Percentiles rank a stretch among this genome's conserved stretches.
Conservation (phyloP, 139 green algal genomes). For the Parachlorella kessleri region DNA sequence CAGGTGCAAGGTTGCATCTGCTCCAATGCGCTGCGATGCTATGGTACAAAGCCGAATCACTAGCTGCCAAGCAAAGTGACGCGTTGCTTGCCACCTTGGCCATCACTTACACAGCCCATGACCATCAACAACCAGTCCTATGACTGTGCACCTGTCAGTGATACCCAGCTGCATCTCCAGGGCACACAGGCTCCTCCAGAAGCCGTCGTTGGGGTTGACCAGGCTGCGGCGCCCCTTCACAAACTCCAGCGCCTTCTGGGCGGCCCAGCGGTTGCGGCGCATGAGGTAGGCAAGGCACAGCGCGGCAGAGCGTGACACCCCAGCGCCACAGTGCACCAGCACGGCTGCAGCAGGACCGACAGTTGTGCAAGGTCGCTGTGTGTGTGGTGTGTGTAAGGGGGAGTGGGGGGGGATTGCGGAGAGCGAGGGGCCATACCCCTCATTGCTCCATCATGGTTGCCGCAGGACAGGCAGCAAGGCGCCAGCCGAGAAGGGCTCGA, state of each 20-base stretch:
- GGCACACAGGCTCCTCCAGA: slow-evolving; percentile 74
- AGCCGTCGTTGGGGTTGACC: slow-evolving; percentile 79
- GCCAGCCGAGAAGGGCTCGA: no score
- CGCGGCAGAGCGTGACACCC: slow-evolving; percentile 72
- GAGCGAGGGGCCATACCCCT: no score
- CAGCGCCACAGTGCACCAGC: slow-evolving; percentile 86
- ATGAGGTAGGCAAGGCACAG: slow-evolving; percentile 85
- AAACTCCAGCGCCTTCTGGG: slow-evolving; percentile 38
- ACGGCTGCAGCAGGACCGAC: slow-evolving; percentile 65
- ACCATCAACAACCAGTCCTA: background rate
- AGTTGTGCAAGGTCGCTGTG: no score
- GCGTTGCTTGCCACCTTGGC: no score
- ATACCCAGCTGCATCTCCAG: slow-evolving; percentile 78
- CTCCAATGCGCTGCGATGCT: no score
- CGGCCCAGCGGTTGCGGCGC: slow-evolving; percentile 56
- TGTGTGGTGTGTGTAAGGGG: background rate
- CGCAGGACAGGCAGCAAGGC: no score
- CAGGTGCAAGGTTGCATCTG: no score
- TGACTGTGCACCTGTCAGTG: slow-evolving; percentile 52
- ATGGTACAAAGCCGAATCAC: no score
- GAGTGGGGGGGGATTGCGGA: background rate
- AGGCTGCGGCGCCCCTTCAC: slow-evolving; percentile 48
- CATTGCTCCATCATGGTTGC: no score
- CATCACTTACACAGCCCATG: background rate
- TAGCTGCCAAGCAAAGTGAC: no score